Evolutionary conservation across 768 basidiomycete species (phyloP).

Genomic region (Russula compacta): DNA sequence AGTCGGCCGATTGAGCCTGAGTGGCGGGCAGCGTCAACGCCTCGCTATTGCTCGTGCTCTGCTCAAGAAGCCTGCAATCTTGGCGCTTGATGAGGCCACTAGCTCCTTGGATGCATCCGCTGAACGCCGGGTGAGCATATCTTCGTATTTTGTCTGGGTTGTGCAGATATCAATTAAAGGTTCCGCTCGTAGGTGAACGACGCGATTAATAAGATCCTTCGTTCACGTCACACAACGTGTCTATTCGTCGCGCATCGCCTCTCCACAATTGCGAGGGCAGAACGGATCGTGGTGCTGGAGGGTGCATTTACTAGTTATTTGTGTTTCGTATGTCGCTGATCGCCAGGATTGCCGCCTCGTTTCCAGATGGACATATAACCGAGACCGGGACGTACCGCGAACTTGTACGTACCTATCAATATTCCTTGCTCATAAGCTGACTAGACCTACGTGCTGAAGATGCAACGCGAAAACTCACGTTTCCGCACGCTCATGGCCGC

Average conservation of each 20-base stretch:
- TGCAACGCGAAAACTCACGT: slow-evolving; percentile 59
- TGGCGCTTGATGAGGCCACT: slow-evolving; percentile 87
- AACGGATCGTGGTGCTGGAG: slow-evolving; percentile 85
- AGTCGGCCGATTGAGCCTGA: slow-evolving; percentile 65
- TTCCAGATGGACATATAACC: slow-evolving; percentile 60
- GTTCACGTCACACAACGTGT: slow-evolving; percentile 73
- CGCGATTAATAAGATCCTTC: slow-evolving; percentile 82
- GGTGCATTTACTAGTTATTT: slow-evolving; percentile 35
- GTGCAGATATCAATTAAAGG: background rate
- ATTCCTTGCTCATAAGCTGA: background rate
- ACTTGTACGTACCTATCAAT: slow-evolving; percentile 36
- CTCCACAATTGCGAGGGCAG: slow-evolving; percentile 84
- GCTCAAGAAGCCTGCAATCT: slow-evolving; percentile 77
- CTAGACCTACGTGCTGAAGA: slow-evolving; percentile 29
- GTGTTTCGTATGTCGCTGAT: background rate
- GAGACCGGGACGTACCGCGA: slow-evolving; percentile 78
- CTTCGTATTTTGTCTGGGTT: background rate
- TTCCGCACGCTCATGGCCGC: slow-evolving; percentile 88
- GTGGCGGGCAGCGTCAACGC: slow-evolving; percentile 75
- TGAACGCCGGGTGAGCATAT: slow-evolving; percentile 56
- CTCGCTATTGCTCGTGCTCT: slow-evolving; percentile 81
- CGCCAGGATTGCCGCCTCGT: background rate
- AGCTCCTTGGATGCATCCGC: slow-evolving; percentile 84
- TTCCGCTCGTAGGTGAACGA: slow-evolving; percentile 56
- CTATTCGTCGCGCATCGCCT: slow-evolving; percentile 84